Conservation (phyloP, 495 filamentous ascomycete genomes). For the Talaromyces liani region DNA sequence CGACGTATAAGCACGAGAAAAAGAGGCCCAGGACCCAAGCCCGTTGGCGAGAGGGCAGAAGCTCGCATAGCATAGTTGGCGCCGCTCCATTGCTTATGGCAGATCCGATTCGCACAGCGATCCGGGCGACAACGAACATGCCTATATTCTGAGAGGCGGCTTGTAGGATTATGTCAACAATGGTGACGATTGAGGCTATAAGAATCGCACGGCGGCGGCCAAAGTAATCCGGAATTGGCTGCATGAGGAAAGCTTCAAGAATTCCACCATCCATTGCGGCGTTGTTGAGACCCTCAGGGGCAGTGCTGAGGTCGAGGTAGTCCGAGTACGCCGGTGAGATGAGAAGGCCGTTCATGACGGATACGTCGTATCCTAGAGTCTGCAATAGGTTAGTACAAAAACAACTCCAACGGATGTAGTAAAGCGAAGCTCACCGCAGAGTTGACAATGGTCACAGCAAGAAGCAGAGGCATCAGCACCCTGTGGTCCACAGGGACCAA, state of each 20-base stretch:
- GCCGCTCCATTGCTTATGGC: slow-evolving; percentile 59
- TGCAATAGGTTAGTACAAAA: not conserved
- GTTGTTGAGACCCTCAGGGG: not conserved
- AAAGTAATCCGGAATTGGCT: slow-evolving; percentile 19
- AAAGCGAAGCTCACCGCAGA: not conserved
- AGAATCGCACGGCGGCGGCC: slow-evolving; percentile 66
- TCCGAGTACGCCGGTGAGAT: not conserved
- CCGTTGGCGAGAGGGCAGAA: slow-evolving; percentile 61
- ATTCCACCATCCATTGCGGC: not conserved
- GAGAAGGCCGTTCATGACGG: not conserved
- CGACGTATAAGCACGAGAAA: slow-evolving; percentile 57
- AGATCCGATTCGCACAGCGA: slow-evolving; percentile 61
- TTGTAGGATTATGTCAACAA: slow-evolving; percentile 60
- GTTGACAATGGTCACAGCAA: not conserved
- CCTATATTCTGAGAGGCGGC: slow-evolving; percentile 47
- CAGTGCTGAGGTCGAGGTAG: slow-evolving; percentile 2
- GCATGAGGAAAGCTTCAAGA: not conserved
- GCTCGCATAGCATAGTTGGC: slow-evolving; percentile 73
- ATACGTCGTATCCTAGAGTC: slow-evolving; percentile 1
- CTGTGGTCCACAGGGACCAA: not conserved
- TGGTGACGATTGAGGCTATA: slow-evolving; percentile 57
- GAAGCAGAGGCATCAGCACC: not conserved
- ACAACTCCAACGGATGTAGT: not conserved
- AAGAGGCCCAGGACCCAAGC: slow-evolving; percentile 36
- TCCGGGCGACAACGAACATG: slow-evolving; percentile 58